These are phyloP conservation scores for Teratosphaeria gauchensis DNA, from an alignment of 2,329 filamentous ascomycete species.

Conservation along the genomic window DNA sequence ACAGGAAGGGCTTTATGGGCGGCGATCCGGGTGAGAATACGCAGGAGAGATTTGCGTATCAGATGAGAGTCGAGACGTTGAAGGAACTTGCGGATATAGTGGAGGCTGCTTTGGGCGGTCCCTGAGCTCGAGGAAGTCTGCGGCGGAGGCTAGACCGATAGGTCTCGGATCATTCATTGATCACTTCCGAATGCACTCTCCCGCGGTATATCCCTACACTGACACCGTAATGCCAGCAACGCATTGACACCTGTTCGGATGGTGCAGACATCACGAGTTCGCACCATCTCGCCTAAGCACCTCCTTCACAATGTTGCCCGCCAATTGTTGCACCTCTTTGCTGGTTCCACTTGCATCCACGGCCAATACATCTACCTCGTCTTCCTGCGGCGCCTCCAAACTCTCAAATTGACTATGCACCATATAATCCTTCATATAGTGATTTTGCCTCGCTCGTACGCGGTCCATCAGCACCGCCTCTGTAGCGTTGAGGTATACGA, in stretches of 20 bases:
- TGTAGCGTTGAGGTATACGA: constrained; percentile 77
- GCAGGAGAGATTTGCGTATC: constrained; percentile 42
- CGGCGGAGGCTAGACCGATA: neutral
- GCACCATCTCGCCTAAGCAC: constrained; percentile 17
- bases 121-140: neutral
- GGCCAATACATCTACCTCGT: constrained; percentile 38
- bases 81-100: constrained; percentile 52
- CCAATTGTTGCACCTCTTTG: constrained; percentile 32
- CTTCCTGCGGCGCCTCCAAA: constrained; percentile 67
- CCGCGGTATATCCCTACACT: neutral
- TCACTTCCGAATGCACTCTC: neutral
- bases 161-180: neutral
- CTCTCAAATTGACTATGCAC: constrained; percentile 83
- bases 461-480: constrained; percentile 67
- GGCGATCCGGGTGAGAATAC: constrained; percentile 29
- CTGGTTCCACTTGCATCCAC: constrained; percentile 37
- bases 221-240: neutral
- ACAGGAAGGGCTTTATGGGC: constrained; percentile 41
- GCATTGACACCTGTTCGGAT: neutral
- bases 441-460: constrained; percentile 63
- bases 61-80: constrained; percentile 51
- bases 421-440: constrained; percentile 96
- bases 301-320: constrained; percentile 29
- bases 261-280: neutral
- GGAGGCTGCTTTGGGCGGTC: constrained; percentile 27